These are phyloP conservation scores for Phytophthora capsici DNA, from an alignment of 352 stramenopile species.

Conservation along the genomic window DNA sequence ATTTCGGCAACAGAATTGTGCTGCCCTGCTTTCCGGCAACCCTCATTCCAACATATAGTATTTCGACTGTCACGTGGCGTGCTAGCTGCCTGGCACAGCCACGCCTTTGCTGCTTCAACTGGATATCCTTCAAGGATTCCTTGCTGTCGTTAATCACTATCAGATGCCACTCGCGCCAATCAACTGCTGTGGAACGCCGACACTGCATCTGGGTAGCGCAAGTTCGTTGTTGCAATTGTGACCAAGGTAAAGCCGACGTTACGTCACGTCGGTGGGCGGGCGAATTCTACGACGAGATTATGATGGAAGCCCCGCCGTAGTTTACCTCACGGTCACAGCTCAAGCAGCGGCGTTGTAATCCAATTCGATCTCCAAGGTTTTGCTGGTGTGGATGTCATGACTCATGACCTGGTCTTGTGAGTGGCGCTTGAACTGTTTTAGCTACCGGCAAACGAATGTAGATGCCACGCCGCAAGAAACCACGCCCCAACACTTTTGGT, in stretches of 20 bases:
- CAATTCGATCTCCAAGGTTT: constrained; percentile 40
- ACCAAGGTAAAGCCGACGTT: constrained; percentile 30
- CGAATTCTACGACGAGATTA: constrained; percentile 60
- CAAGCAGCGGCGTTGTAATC: constrained; percentile 47
- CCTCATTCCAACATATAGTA: not conserved
- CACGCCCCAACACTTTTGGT: constrained; percentile 24
- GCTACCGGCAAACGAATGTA: constrained; percentile 33
- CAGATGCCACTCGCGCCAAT: constrained; percentile 11
- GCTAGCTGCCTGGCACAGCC: constrained; percentile 11
- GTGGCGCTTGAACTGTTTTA: constrained; percentile 16
- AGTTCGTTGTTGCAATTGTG: constrained; percentile 31
- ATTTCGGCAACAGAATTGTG: too few relatives aligned
- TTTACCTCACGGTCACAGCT: constrained; percentile 55
- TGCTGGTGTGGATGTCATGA: constrained; percentile 53
- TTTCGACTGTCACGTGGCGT: constrained; percentile 3
- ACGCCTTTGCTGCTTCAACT: constrained; percentile 13
- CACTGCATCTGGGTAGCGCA: not conserved
- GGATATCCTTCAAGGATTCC: too few relatives aligned
- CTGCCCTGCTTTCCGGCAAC: too few relatives aligned
- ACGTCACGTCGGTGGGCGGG: constrained; percentile 39
- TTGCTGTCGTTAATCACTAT: not conserved
- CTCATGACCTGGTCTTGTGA: constrained; percentile 44
- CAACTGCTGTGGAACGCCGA: not conserved
- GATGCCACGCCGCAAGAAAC: constrained; percentile 18
- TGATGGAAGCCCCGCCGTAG: constrained; percentile 50